Conservation (phyloP, 1,284 basidiomycete species). For the Athelia sp. region DNA sequence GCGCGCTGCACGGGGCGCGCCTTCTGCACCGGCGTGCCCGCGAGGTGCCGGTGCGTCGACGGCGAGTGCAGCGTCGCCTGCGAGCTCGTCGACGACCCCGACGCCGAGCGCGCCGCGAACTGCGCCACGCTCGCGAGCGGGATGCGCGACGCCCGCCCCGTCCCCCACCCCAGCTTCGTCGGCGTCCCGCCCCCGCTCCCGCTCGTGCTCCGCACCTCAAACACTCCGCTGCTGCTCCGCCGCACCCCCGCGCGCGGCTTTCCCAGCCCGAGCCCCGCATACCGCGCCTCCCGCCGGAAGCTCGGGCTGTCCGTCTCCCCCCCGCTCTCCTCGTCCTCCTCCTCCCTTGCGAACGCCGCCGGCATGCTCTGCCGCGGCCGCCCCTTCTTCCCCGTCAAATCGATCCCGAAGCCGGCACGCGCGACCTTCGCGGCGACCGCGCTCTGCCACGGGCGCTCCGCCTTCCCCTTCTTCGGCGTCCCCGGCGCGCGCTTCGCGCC, state of each 20-base stretch:
- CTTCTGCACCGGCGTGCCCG: no score
- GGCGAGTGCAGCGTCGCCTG: constrained; percentile 32
- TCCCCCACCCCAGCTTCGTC: constrained; percentile 45
- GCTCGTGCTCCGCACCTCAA: no score
- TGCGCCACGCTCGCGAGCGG: constrained; percentile 38
- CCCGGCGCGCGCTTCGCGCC: constrained; percentile 63
- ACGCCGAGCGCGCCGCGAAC: constrained; percentile 40
- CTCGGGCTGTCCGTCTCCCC: constrained; percentile 57
- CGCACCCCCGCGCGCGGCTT: constrained; percentile 46
- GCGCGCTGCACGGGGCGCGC: constrained; percentile 15
- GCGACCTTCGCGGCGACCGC: constrained; percentile 63
- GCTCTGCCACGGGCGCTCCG: constrained; percentile 68
- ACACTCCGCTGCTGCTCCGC: constrained; percentile 71
- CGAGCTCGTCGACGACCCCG: constrained; percentile 49
- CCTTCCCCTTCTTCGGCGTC: constrained; percentile 71
- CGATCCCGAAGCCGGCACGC: constrained; percentile 54
- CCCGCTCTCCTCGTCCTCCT: constrained; percentile 30
- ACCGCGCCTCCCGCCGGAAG: constrained; percentile 40
- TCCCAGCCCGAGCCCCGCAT: constrained; percentile 65
- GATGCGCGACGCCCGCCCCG: constrained; percentile 39
- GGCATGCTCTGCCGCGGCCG: constrained; percentile 69
- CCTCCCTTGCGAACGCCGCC: constrained; percentile 50
- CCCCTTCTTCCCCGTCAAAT: constrained; percentile 38
- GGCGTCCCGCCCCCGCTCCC: constrained; percentile 66
- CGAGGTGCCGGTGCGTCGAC: constrained; percentile 20